These are phyloP conservation scores for Ceratobasidium sp. DNA, from an alignment of 1,284 basidiomycete genomes.

Conservation along the genomic window DNA sequence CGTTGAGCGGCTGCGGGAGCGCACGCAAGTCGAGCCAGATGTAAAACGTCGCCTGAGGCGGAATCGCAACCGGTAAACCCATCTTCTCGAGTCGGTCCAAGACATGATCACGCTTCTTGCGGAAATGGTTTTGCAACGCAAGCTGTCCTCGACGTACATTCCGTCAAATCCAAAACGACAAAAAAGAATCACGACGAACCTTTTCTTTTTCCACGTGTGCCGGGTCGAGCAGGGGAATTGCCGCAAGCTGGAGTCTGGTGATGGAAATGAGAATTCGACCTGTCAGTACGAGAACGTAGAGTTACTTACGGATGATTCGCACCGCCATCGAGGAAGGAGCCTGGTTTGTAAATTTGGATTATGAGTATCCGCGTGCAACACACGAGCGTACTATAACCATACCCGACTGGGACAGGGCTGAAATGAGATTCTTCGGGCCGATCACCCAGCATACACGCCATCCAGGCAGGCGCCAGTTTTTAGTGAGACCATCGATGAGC, in stretches of 20 bases:
- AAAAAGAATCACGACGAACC: slow-evolving; percentile 56
- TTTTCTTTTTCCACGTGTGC: slow-evolving; percentile 78
- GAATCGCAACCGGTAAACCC: slow-evolving; percentile 80
- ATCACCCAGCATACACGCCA: slow-evolving; percentile 97
- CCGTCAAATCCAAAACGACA: slow-evolving; percentile 12
- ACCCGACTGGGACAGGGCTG: slow-evolving; percentile 88
- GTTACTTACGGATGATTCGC: slow-evolving; percentile 84
- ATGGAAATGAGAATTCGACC: slow-evolving; percentile 25
- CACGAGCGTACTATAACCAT: slow-evolving; percentile 49
- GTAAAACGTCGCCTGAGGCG: slow-evolving; percentile 86
- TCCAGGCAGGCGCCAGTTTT: slow-evolving; percentile 93
- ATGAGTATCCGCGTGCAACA: slow-evolving; percentile 7
- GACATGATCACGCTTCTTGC: slow-evolving; percentile 90
- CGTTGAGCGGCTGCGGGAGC: slow-evolving; percentile 85
- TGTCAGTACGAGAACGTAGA: neutral
- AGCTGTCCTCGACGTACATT: slow-evolving; percentile 58
- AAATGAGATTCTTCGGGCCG: slow-evolving; percentile 91
- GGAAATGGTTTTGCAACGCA: slow-evolving; percentile 89
- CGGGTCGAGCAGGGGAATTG: slow-evolving; percentile 83
- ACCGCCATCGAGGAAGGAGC: slow-evolving; percentile 90
- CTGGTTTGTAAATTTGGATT: slow-evolving; percentile 54
- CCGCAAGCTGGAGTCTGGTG: slow-evolving; percentile 83
- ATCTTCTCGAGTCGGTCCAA: slow-evolving; percentile 83
- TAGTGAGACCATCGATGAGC: slow-evolving; percentile 93
- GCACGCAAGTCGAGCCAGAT: slow-evolving; percentile 90